Evolutionary conservation across 2,329 filamentous ascomycete species (phyloP), one percentile per base, ranked within the genome.

Genomic region (Clarireedia paspali): DNA sequence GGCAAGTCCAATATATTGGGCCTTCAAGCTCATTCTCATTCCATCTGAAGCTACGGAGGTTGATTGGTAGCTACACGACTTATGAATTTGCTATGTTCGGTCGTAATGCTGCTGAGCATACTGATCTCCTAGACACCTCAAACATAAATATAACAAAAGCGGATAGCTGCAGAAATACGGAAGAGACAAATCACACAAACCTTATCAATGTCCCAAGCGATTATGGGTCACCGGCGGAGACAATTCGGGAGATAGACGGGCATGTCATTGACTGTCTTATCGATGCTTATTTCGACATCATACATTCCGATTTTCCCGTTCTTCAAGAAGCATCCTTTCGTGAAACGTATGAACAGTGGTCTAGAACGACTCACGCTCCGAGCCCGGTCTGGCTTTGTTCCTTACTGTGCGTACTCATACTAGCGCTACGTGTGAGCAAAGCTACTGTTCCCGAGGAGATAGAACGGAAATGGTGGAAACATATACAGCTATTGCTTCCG

Each of bases 1-100:
- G 72, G 6, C 72, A 74, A 62, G 70, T 68, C 39, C 73, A 75
- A 61, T 75, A 73, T 61, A 74, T 75, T 58, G 73, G 73, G 1
- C 72, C 70, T 1, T 67, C 68, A 42, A 74, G 72, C 64, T 73
- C 71, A 40, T 73, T 73, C 53, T 65, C 70, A 3, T 74, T 75
- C 60, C 71, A 74, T 56, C 60, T 74, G 39, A 71, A 71, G 60
- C 65, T 75, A 49, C 69, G 72, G 20, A 63, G 67, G 2, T 64
- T 75, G 17, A 68, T 74, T 15, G 70, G 71, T 15, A 62, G 62
- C 26, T 65, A 65, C 34, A 53, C 65, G 10, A 59, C 64, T 48
- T 67, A 64, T 59, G 69, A 71, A 39, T 73, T n/a, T 14, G 15
- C 12, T 10, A 23, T 27, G 20, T 40, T 20, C 38, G 23, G 36